Evolutionary conservation across 2,329 filamentous ascomycete species (phyloP), one percentile per base, ranked within the genome.

Genomic region (Talaromyces sp.): DNA sequence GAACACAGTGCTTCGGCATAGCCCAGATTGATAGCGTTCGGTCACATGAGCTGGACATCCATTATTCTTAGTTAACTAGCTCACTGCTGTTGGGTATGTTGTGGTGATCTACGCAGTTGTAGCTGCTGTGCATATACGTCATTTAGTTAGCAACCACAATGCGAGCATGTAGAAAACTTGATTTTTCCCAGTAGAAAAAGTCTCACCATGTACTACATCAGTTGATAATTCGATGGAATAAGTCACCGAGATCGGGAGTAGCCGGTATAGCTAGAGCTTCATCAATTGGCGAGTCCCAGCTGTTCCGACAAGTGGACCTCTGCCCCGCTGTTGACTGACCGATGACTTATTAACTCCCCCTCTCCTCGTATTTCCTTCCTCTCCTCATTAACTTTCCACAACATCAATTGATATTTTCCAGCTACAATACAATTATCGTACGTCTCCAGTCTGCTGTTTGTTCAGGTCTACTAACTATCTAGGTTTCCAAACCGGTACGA

Each of bases 401-500:
- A 19, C 17, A 31, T 24, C 27, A 35, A 19, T 35, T 29, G n/a
- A 31, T 17, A 32, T 2, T 19, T 14, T 7, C 26, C 51, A 27
- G 1, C 19, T 31, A 19, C 14, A 2, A 13, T 11, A 32, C 24
- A 17, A 21, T n/a, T 38, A 31, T 51, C 14, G 43, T 46, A 46
- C 9, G 43, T 46, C 43, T 24, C 43, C 4, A 24, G 11, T 9
- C 11, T 4, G 43, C n/a, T 21, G n/a, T 24, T 46, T 46, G 43
- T 13, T 11, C 43, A 46, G 43, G 43, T 55, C 32, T 43, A 26
- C 55, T 57, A 50, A 57, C 46, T 24, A 27, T 54, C 29, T 58
- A 57, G 59, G 14, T 49, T 49, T 27, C 29, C 26, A 31, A 32
- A 38, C 51, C 60, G 60, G 60, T 62, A 62, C 35, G 60, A 62